A percentile compares a stretch with the other conserved stretches of the same genome.
These are phyloP conservation scores for Passiflora organensis DNA, from an alignment of 345 rosid species.

Conservation along the genomic window DNA sequence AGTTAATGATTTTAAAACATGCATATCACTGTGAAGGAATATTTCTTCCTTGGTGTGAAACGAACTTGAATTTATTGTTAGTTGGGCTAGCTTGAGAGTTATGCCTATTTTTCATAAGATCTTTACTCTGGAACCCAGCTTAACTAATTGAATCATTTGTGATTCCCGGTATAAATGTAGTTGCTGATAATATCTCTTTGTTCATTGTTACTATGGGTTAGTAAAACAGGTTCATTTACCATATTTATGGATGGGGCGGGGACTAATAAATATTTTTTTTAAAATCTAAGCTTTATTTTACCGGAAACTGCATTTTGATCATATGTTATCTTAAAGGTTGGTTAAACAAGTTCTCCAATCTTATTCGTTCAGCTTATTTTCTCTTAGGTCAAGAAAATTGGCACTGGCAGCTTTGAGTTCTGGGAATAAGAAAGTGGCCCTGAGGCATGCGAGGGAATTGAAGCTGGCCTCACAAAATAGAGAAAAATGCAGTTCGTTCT, in stretches of 20 bases:
- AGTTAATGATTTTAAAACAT: neutral
- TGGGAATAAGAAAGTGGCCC: constrained; percentile 71
- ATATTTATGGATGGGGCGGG: no score
- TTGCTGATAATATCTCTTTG: no score
- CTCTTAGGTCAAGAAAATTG: constrained; percentile 58
- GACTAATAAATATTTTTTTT: no score
- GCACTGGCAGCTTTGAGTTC: constrained; percentile 58
- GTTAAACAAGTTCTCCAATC: neutral
- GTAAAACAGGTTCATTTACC: neutral
- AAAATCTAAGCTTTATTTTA: neutral
- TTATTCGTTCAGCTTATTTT: neutral
- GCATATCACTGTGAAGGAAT: no score
- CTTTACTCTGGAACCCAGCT: neutral
- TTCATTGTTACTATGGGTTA: neutral
- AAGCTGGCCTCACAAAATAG: constrained; percentile 61
- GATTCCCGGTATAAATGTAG: no score
- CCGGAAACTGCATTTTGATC: constrained; percentile 6
- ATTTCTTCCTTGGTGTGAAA: no score
- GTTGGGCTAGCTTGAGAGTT: neutral
- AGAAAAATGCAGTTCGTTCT: constrained; percentile 62
- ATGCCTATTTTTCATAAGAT: neutral
- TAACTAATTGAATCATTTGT: no score
- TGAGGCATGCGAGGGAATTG: constrained; percentile 66
- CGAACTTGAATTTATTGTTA: no score
- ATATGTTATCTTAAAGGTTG: constrained; percentile 1